These are phyloP conservation scores for Xylariaceae sp. DNA, from an alignment of 2,329 filamentous ascomycete species.

Conservation along the genomic window DNA sequence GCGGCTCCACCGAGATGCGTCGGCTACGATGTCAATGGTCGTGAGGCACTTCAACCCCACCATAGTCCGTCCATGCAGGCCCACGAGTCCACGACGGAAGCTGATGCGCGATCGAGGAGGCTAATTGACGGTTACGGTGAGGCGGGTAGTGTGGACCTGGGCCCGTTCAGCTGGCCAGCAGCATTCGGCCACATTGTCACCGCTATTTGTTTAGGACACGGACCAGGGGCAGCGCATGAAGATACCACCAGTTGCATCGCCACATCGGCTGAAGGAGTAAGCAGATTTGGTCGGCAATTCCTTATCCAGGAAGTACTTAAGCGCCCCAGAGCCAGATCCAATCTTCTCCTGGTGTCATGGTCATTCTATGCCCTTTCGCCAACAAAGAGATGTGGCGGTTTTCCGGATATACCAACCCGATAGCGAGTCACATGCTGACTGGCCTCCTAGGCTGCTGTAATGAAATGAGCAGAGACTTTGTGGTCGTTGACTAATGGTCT, in stretches of 20 bases:
- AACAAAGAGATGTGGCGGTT: background rate
- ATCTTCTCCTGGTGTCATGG: constrained; percentile 9
- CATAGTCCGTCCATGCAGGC: constrained; percentile 31
- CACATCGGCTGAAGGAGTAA: constrained; percentile 6
- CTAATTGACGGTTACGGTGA: constrained; percentile 32
- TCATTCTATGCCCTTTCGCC: constrained; percentile 10
- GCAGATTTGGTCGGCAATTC: background rate
- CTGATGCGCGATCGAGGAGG: constrained; percentile 11
- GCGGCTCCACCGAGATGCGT: constrained; percentile 42
- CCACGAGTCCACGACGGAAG: constrained; percentile 23
- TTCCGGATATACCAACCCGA: constrained; percentile 9
- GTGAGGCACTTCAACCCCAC: constrained; percentile 34
- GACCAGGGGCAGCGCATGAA: constrained; percentile 22
- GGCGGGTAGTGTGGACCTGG: constrained; percentile 39
- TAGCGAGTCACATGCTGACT: constrained; percentile 10
- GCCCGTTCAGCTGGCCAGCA: constrained; percentile 36
- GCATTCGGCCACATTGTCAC: constrained; percentile 43
- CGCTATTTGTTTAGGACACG: constrained; percentile 37
- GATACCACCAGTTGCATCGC: background rate
- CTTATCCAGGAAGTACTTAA: constrained; percentile 15
- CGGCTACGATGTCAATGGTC: constrained; percentile 40
- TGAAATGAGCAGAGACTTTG: background rate
- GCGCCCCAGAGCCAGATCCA: constrained; percentile 5
- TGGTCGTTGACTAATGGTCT: constrained; percentile 7
- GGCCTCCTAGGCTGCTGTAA: no score